Base-by-base conservation (phyloP, 805 yeast species). In the Cyberlindnera galapagoensis region DNA sequence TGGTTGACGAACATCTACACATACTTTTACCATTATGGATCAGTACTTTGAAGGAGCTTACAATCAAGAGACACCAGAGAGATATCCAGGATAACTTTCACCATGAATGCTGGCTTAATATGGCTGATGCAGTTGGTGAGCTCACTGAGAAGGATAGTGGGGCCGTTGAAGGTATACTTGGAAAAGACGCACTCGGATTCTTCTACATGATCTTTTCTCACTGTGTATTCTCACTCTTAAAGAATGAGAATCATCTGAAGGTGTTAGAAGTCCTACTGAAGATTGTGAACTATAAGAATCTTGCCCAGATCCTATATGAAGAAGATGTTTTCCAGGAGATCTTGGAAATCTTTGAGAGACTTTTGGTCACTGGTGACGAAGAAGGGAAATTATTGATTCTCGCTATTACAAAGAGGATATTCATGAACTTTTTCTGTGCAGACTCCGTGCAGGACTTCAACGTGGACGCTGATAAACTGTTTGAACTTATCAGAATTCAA, bases 141-240 rank as follows among this genome's bases (percentile, higher is more conserved):
- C 63, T 82, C 24, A 62, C 81, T 24, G 76, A 76, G 24, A 63
- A 60, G 14, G 66, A 79, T 39, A 60, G 67, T 3, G 44, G 56
- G 0, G 51, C 65, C 9, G 62, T 81, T 13, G 53, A 61, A 6
- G 58, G 63, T 2, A 63, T 74, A 21, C 53, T 84, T 27, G 69
- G 65, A 5, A 75, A 69, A 9, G 87, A 79, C 39, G 60, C 73
- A 2, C 64, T 69, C 5, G 74, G 74, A 39, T 82, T 87, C 44
- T 78, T 82, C 56, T 82, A 85, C 50, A 79, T 87, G 19, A 54
- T 88, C 24, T 83, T 81, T 58, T 83, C 95, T 9, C 82, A 84
- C 44, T 85, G 95, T 52, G 67, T 87, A 29, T 94, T 84, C 45
- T 72, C 80, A 1, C 63, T 87, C 39, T 69, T 80, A 29, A 70